Evolutionary conservation across 768 basidiomycete species (phyloP), one percentile per base, ranked within the genome.

Genomic region (Heimioporus sp.): DNA sequence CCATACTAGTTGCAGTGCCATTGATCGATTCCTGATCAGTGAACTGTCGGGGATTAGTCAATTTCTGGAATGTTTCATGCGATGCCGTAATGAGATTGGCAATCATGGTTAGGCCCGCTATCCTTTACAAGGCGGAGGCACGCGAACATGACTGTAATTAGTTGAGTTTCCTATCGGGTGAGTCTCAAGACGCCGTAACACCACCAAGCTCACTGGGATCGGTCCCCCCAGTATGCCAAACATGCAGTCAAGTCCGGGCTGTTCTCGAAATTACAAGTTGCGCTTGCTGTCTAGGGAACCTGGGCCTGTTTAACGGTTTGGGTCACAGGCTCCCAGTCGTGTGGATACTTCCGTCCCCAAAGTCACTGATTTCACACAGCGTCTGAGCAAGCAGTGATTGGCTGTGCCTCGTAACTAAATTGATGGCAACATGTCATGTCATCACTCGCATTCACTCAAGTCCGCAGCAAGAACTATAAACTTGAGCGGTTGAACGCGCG

Each of bases 81-180:
- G 46, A 44, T 69, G 59, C 59, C 69, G 67, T 71, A 71, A 69
- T 34, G 56, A 49, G 66, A 70, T 64, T 66, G 66, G 40, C 68
- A 67, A 67, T 68, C 63, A 69, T 60, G 57, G 51, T 46, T 43
- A 38, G 48, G 51, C 42, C 55, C 44, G 56, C 31, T 48, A 46
- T 35, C 50, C 43, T 44, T 1, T 38, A 35, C 48, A 48, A 47
- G 31, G 50, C 39, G 51, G 50, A 56, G 37, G 41, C 52, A 60
- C 38, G 38, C 54, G 41, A 50, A 58, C 42, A 34, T 15, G n/a
- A 24, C 40, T 28, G 54, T 24, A 24, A 24, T 24, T 24, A 24
- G 24, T 43, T 47, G 48, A 35, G 49, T 47, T 49, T 51, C 43
- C 48, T 49, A 42, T 49, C 41, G 34, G 54, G 49, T 52, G 53